Conservation (phyloP, 441 rosid species). For the Iberis amara region DNA sequence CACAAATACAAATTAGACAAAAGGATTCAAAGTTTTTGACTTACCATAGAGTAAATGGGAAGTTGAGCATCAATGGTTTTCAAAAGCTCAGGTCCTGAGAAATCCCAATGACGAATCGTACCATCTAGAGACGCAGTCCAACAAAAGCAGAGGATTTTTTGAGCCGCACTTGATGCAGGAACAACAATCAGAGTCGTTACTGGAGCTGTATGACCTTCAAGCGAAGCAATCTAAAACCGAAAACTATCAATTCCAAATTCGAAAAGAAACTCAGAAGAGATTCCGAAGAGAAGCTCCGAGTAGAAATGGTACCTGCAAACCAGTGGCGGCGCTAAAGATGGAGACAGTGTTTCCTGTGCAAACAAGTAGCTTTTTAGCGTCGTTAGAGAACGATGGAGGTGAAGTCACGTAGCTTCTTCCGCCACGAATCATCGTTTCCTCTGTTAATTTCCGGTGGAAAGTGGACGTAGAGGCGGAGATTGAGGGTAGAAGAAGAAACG, state of each 20-base stretch:
- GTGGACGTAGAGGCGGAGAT: conserved; percentile 18
- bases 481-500: conserved; percentile 3
- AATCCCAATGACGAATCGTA: conserved; percentile 86
- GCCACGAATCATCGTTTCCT: conserved; percentile 56
- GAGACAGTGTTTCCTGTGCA: conserved; percentile 74
- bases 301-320: conserved; percentile 51
- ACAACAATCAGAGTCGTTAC: conserved; percentile 73
- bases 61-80: conserved; percentile 52
- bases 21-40: background rate
- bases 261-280: background rate
- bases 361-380: conserved; percentile 74
- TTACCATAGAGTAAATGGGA: conserved; percentile 49
- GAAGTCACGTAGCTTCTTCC: conserved; percentile 72
- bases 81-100: conserved; percentile 66
- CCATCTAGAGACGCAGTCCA: conserved; percentile 98
- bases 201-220: conserved; percentile 73
- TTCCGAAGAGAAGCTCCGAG: background rate
- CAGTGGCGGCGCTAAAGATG: conserved; percentile 81
- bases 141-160: conserved; percentile 56
- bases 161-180: conserved; percentile 52
- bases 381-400: conserved; percentile 88
- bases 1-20: conserved; percentile 15
- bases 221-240: conserved; percentile 42
- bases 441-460: conserved; percentile 9
- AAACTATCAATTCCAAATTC: background rate